Evolutionary conservation across 805 yeast genomes (phyloP).

Genomic region (Candida ascalaphidarum): DNA sequence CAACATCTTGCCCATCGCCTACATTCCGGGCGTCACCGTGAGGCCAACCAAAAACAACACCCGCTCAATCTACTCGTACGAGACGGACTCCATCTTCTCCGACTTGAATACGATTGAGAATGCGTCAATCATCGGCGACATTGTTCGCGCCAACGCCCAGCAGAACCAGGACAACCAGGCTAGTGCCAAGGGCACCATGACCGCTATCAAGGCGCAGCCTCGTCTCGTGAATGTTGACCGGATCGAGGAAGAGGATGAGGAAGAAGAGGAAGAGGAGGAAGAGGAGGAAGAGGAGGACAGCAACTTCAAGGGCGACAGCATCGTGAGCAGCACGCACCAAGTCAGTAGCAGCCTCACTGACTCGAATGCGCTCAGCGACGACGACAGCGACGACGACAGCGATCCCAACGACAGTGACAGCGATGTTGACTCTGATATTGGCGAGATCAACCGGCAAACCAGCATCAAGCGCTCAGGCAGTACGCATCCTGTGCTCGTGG

Average conservation of each 20-base stretch:
- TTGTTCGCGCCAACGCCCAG: slow-evolving; percentile 14
- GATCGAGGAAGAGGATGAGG: slow-evolving; percentile 37
- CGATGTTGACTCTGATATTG: slow-evolving; percentile 39
- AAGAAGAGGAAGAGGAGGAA: slow-evolving; percentile 12
- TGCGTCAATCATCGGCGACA: slow-evolving; percentile 39
- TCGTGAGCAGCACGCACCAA: too few species aligned
- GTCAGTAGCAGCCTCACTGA: too few species aligned
- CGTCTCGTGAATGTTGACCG: slow-evolving; percentile 50
- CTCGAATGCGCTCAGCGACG: too few species aligned
- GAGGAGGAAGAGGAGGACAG: too few species aligned
- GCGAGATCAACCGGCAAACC: slow-evolving; percentile 35
- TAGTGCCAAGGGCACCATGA: slow-evolving; percentile 33
- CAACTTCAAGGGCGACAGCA: too few species aligned
- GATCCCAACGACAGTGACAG: too few species aligned
- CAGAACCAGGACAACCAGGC: slow-evolving; percentile 1
- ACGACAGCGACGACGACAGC: slow-evolving; percentile 1
- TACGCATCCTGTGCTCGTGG: too few species aligned
- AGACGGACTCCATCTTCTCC: slow-evolving; percentile 31
- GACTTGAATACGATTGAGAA: slow-evolving; percentile 37
- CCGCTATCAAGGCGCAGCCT: slow-evolving; percentile 74
- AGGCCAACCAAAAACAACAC: slow-evolving; percentile 39
- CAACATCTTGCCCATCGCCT: slow-evolving; percentile 84
- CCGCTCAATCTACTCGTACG: slow-evolving; percentile 36
- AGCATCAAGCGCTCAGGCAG: slow-evolving; percentile 16
- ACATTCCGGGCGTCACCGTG: slow-evolving; percentile 87